Base-by-base conservation (phyloP, 768 basidiomycete species). In the Suillus hirtellus region DNA sequence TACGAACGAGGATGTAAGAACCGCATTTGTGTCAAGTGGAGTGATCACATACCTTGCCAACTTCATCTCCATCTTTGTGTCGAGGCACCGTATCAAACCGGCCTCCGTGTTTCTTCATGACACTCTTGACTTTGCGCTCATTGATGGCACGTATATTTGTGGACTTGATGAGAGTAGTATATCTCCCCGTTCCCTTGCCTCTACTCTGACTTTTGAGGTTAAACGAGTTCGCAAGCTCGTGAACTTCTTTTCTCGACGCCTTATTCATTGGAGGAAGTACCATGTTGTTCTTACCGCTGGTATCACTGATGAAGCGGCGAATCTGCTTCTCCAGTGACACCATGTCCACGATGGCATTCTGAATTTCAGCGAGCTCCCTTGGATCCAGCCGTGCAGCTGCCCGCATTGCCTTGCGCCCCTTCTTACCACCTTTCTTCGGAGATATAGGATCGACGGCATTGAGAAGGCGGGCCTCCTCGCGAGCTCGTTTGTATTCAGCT, bases 51-150 rank as follows among this genome's bases (percentile, higher is more conserved):
- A 86, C 87, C 80, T 89, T 89, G 17, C 95, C 95, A 53, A 97
- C 93, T 66, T 89, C 88, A 59, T 96, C 94, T 34, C 95, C 95
- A 40, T 97, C 95, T 54, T 77, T 80, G 60, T 90, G 90, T 63
- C 78, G 78, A 21, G 86, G 83, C 63, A 80, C 69, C 46, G 34
- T 66, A 24, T 68, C 67, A 65, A 72, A 72, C 38, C 70, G 72
- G 37, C 77, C 75, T 19, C 76, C 75, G 35, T 68, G 70, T 65
- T 71, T 71, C 66, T 78, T 67, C 63, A 83, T 75, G 63, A 72
- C 80, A 73, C 64, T 76, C 75, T 14, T 73, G 73, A 96, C 75
- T 77, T 87, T 90, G 52, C 65, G 62, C 73, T 96, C 87, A 65
- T 90, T 80, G 31, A 89, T 77, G 2, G 82, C 56, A 11, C 88